Conservation (phyloP, 257 asterid genomes). For the Misopates orontium region DNA sequence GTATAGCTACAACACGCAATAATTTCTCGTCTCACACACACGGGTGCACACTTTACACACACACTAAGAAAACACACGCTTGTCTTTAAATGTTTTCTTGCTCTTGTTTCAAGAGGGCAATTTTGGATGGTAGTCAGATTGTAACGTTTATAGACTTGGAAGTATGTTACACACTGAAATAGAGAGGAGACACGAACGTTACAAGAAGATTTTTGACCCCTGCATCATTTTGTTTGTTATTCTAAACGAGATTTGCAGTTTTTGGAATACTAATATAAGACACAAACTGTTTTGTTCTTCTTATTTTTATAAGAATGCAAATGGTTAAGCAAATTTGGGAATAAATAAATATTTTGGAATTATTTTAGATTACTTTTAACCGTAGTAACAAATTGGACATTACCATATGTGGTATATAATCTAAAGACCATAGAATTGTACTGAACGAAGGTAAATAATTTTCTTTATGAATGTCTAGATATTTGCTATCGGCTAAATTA, state of each 20-base stretch:
- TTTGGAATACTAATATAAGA: neutral
- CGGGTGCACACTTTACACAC: too few relatives aligned
- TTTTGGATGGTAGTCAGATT: constrained; percentile 38
- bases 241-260: neutral
- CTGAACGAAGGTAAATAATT: too few relatives aligned
- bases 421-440: too few relatives aligned
- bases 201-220: neutral
- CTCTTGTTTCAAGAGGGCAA: constrained; percentile 20
- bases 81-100: constrained; percentile 21
- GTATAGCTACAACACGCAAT: too few relatives aligned
- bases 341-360: neutral
- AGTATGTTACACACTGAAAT: constrained; percentile 20
- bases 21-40: too few relatives aligned
- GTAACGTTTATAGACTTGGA: constrained; percentile 28
- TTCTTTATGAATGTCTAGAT: too few relatives aligned
- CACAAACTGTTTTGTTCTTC: neutral
- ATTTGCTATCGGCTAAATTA: too few relatives aligned
- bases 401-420: too few relatives aligned
- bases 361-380: too few relatives aligned
- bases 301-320: neutral
- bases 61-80: neutral
- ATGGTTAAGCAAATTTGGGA: neutral
- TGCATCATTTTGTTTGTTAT: neutral
- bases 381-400: too few relatives aligned
- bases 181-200: neutral